Evolutionary conservation across 2,329 filamentous ascomycete genomes (phyloP), one percentile per base, ranked within the genome.

Genomic region (Penicillium sp.): DNA sequence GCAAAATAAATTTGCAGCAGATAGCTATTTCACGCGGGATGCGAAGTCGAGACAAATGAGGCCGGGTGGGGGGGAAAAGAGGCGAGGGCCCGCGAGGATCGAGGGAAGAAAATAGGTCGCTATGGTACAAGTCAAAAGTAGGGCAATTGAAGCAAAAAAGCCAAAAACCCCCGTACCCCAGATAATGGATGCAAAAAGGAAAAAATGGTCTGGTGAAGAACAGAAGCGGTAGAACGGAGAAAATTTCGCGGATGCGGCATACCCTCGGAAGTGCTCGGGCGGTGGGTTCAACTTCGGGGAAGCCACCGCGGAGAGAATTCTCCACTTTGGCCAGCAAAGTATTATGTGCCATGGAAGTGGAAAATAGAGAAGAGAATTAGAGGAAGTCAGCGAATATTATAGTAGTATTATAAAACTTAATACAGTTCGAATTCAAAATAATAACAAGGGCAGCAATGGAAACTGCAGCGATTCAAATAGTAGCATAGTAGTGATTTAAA

Each of bases 241-340:
- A 74, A 74, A 73, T 73, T 74, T 74, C 68, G 68, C 67, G 66
- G 69, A 65, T 64, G 62, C 70, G 70, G 71, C 65, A 68, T 68
- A 68, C 66, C 62, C 59, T 69, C 72, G 70, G 70, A 68, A 69
- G 64, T 60, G 65, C 64, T 71, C 70, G 69, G 69, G 68, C 62
- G 64, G 62, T 65, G 63, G 62, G 59, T 59, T n/a, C n/a, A n/a
- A n/a, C n/a, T n/a, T 60, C 61, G 58, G 55, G 51, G 56, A 54
- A 65, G 43, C 9, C 50, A 51, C 54, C 60, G 58, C 53, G 59
- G 58, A 59, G 59, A 46, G 41, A 46, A 36, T 37, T 46, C 33
- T 58, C 53, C 61, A 58, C 59, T n/a, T n/a, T n/a, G 53, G 59
- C 49, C 18, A n/a, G 15, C 20, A 37, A 17, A 41, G 24, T n/a